Evolutionary conservation across 305 asterid species (phyloP), one percentile per base, ranked within the genome.

Genomic region (Striga hermonthica): DNA sequence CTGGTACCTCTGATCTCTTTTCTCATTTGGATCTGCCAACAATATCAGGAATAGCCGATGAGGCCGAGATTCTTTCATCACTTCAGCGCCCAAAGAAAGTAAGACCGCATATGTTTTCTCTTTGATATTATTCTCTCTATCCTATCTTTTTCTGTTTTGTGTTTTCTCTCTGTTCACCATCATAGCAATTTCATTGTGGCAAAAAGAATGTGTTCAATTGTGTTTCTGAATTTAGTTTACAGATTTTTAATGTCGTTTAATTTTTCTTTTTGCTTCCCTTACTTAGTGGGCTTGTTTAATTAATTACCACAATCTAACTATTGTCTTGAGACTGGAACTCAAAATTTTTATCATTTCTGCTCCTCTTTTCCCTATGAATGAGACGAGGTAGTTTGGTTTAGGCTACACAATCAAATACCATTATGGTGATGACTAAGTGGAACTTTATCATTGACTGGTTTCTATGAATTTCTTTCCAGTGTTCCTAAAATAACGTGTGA

Each of bases 61-160:
- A 93, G 79, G 99, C 96, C 75, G 99, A 90, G 72, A 78, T 90
- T 78, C 99, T 93, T 75, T 83, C 99, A 71, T 90, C 99, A 1
- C 99, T 93, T 69, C 99, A 93, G 68, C 85, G 95, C 52, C 99
- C 99, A 50, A 93, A 93, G 81, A 90, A 93, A 79, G 99, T 90
- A 83, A 78, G 85, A 50, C 63, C 16, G 66, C 39, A 35, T 67
- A 50, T 78, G 28, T 64, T 47, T 38, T 63, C 52, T 57, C 57
- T 43, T 35, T 34, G 6, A 11, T 43, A 39, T 38, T 15, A 8
- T 16, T 54, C 28, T 39, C 16, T 48, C 36, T 69, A 16, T 45
- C 38, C 4, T 9, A 16, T 16, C 13, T n/a, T 63, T 45, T 62
- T 43, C 44, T 28, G 5, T 57, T 45, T 22, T 22, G 31, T 22